A percentile compares a stretch with the other conserved stretches of the same genome.
phyloP scores from a whole-genome alignment of 306 rosid species.

The Malus fusca region DNA sequence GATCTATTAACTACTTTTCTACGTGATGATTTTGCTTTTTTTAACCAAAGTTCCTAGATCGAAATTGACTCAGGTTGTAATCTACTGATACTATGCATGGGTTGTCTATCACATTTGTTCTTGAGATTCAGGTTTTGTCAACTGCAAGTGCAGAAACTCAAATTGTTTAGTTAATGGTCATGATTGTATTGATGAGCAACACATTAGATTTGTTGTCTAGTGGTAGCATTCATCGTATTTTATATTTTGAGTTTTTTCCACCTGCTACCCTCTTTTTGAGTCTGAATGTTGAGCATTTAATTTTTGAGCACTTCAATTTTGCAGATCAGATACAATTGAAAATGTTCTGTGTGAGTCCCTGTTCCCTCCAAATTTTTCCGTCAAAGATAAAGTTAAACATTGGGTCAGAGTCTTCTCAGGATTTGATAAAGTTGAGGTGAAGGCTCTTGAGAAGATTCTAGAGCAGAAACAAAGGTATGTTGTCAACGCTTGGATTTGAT shows the following conservation, averaged over 20 bases:
- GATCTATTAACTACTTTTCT: neutral
- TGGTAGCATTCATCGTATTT: neutral
- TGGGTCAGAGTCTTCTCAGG: slow-evolving; percentile 72
- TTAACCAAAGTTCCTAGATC: neutral
- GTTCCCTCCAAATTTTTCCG: slow-evolving; percentile 65
- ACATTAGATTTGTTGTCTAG: neutral
- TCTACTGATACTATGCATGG: neutral
- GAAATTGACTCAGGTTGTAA: neutral
- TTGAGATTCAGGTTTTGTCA: neutral
- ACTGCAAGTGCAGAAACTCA: neutral
- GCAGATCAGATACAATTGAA: slow-evolving; percentile 94
- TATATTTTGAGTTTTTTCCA: neutral
- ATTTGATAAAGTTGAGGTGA: slow-evolving; percentile 87
- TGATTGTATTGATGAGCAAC: neutral
- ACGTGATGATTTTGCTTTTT: neutral
- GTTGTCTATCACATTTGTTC: neutral
- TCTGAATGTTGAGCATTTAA: slow-evolving; percentile 8
- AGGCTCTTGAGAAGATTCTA: slow-evolving; percentile 92
- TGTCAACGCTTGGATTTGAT: slow-evolving; percentile 12
- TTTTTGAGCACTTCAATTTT: slow-evolving; percentile 17
- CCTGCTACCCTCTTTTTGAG: neutral
- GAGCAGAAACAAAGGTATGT: slow-evolving; percentile 95
- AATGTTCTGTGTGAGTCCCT: slow-evolving; percentile 65
- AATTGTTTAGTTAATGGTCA: neutral
- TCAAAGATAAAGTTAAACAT: slow-evolving; percentile 60